Evolutionary conservation across 805 yeast genomes (phyloP), one percentile per base, ranked within the genome.

Genomic region (Kodamaea restingae): DNA sequence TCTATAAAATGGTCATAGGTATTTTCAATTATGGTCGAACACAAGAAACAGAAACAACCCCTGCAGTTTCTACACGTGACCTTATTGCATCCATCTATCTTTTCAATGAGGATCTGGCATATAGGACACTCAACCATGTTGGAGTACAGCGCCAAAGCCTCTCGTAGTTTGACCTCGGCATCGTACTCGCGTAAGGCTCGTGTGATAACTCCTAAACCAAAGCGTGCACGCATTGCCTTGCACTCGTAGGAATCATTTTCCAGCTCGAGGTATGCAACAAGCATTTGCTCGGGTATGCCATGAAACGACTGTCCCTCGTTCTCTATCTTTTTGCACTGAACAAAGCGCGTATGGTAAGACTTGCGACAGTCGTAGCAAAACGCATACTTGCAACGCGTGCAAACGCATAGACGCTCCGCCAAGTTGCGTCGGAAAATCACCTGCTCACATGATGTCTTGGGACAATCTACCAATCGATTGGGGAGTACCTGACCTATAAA

Each of bases 1-100:
- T 65, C 63, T 24, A 63, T 67, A 45, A 60, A 80, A 56, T 80
- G 85, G 20, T 56, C 62, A 50, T 80, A 80, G 0, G 80, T 79
- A 38, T 71, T 70, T 5, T 51, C 56, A 4, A 56, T 54, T 15
- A 56, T 47, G 40, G 76, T 49, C 2, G 80, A 80, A 58, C 86
- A 80, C 7, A 77, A 32, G 43, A 72, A 75, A 50, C 86, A 80
- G 45, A 80, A 80, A 31, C 55, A 49, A 0, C 71, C 60, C 4
- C 48, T 46, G 44, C 86, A 80, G 4, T 67, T 57, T 0, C 64
- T 46, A 49, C 87, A 80, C 27, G 63, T 65, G 81, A 80, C 78
- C 49, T 76, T 78, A 49, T 79, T 80, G 53, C 85, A 80, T 4
- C 85, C 87, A 46, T 78, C 84, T 17, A 70, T 60, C 41, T 76